Evolutionary conservation across 306 rosid genomes (phyloP).

Genomic region (Dicorynia guianensis): DNA sequence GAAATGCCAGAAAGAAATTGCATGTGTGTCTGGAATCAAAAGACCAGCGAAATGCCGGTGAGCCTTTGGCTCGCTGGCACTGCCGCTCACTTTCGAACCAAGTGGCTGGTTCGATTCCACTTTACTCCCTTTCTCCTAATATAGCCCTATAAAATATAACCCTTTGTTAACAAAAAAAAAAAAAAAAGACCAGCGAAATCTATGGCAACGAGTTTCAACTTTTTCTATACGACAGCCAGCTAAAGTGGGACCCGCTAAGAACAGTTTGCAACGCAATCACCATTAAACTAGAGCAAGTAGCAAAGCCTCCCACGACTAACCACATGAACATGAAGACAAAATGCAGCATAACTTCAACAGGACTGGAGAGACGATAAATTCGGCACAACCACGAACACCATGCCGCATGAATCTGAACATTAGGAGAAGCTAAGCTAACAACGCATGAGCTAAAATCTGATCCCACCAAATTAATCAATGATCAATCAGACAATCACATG

Average conservation of each 20-base stretch:
- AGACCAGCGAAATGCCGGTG: slow-evolving; percentile 28
- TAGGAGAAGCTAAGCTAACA: slow-evolving; percentile 13
- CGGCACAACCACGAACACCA: slow-evolving; percentile 31
- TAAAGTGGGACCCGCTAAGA: slow-evolving; percentile 47
- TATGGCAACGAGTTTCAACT: slow-evolving; percentile 26
- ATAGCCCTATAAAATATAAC: no score
- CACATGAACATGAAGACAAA: background rate
- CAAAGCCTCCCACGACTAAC: slow-evolving; percentile 8
- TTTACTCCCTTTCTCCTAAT: no score
- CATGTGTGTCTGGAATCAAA: slow-evolving; percentile 4
- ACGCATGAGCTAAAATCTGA: slow-evolving; percentile 15
- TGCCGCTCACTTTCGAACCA: no score
- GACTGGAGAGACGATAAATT: background rate
- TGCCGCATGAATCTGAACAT: slow-evolving; percentile 22
- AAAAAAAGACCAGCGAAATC: slow-evolving; percentile 28
- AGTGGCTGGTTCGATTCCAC: no score
- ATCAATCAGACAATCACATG: slow-evolving; percentile 41
- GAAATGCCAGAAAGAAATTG: slow-evolving; percentile 12
- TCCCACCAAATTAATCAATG: slow-evolving; percentile 27
- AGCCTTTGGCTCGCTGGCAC: no score
- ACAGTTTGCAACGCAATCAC: slow-evolving; percentile 25
- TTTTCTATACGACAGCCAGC: slow-evolving; percentile 34
- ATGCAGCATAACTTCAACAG: background rate
- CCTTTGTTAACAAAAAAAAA: no score
- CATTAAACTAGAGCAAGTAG: background rate